Evolutionary conservation across 371 early-diverging fungal species (phyloP), one percentile per base, ranked within the genome.

Genomic region (Phascolomyces articulosus): DNA sequence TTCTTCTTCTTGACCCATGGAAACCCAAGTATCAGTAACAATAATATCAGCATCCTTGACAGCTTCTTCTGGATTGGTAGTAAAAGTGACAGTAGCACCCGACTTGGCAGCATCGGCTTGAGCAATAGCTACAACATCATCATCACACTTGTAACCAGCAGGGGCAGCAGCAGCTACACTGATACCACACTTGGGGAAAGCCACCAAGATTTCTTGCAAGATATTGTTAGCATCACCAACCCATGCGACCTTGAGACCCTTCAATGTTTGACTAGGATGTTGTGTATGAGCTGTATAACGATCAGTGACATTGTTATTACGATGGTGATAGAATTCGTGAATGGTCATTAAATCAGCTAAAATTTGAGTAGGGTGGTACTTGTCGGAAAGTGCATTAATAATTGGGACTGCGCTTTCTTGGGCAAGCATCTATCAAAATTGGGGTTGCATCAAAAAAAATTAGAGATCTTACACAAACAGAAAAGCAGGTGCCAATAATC

Each of bases 141-240:
- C 81, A 44, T 90, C 90, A 44, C 93, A 83, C 27, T 79, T 78
- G 74, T 97, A 96, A 11, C 88, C 90, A 31, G 78, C 64, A 10
- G 98, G 98, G 4, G 93, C 95, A 38, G 97, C 95, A 51, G 93
- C 92, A 23, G 87, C 69, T 56, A 97, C 78, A 65, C 86, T 75
- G 66, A 95, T 84, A 10, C 97, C 97, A 49, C 94, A 77, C 67
- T 96, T 94, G 34, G 97, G 96, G 68, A 95, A 80, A 9, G 95
- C 86, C 9, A 93, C 86, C 63, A 97, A 75, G 69, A 97, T 84
- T 66, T 95, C 94, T 70, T 95, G 92, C 26, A 96, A 76, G 38
- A 98, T 93, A 77, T 98, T 98, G 81, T 98, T 98, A 28, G 93
- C 91, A 73, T 98, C 98, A 57, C 98, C 98, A 8, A 98, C 90